Base-by-base conservation (phyloP, 2,329 filamentous ascomycete species). In the Fusarium nisikadoi region DNA sequence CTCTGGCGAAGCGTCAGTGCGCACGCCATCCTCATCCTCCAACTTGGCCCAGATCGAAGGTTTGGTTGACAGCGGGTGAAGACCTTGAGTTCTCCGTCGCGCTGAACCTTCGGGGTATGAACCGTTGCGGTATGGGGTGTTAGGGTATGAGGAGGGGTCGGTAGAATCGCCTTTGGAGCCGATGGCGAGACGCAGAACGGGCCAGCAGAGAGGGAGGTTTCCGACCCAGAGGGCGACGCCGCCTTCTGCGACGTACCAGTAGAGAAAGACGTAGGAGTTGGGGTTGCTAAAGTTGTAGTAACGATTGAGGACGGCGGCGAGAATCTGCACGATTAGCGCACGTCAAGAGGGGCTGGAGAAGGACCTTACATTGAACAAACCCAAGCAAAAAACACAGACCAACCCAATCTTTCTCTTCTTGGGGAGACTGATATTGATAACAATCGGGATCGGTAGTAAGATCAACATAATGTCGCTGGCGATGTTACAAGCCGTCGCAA, bases 191-290 rank as follows among this genome's bases (percentile, higher is more conserved):
- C 87, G 84, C 35, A 89, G 82, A 25, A 91, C 81, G 1, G 87
- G 86, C 85, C 88, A 91, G 69, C 85, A 86, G 53, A 90, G 86
- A 0, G 89, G 89, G 10, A 91, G 82, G 66, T 91, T 91, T 33
- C 88, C 85, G 20, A 90, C 88, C 53, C 90, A 84, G 43, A 91
- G 83, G 10, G 88, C 87, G 0, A 89, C 89, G 47, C 86, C 87
- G 17, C 86, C 84, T 75, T 91, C 89, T 33, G 88, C 84, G 13
- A 89, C 84, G 70, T 90, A 89, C 88, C 89, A 91, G 71, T 86
- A 86, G 0, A 89, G 84, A 82, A 89, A 91, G 41, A 86, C 79
- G 19, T 82, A 81, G 6, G 86, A 87, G 76, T 88, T 90, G 2
- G 87, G 87, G 25, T 88, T 79, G 20, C 80, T 84, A 66, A 91